Percentiles rank a stretch among this genome's conserved stretches.
Conservation (phyloP, 768 basidiomycete genomes). For the Solioccasus polychromus region DNA sequence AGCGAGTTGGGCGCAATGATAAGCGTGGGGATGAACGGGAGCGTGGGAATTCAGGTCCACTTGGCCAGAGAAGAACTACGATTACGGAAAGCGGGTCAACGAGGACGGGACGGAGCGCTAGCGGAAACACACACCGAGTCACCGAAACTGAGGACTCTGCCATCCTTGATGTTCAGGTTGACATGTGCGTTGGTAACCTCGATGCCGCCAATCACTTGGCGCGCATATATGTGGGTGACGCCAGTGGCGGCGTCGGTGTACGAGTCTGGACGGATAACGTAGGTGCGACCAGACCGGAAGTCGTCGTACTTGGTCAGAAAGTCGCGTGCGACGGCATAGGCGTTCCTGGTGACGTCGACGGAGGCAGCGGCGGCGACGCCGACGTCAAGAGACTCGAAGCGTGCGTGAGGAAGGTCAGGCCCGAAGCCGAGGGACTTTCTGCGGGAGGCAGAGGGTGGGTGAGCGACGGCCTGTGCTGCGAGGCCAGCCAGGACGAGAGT, state of each 20-base stretch:
- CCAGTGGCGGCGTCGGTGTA: constrained; percentile 85
- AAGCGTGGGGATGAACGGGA: constrained; percentile 46
- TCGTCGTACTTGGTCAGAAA: constrained; percentile 49
- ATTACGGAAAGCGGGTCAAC: constrained; percentile 7
- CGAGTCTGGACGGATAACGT: constrained; percentile 73
- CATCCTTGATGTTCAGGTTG: constrained; percentile 89
- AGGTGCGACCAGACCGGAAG: constrained; percentile 37
- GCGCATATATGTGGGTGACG: constrained; percentile 86
- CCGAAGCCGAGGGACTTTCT: constrained; percentile 94
- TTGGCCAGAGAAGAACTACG: constrained; percentile 74
- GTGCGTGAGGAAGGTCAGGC: constrained; percentile 70
- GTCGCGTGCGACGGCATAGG: constrained; percentile 57
- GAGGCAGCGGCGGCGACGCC: constrained; percentile 36
- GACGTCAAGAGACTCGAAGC: constrained; percentile 50
- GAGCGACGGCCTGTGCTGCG: constrained; percentile 53
- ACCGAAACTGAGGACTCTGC: constrained; percentile 80
- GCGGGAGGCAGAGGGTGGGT: constrained; percentile 25
- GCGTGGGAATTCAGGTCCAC: constrained; percentile 29
- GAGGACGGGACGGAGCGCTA: constrained; percentile 1
- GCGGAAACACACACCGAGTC: constrained; percentile 61
- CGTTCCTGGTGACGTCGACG: constrained; percentile 41
- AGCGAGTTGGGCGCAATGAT: constrained; percentile 49
- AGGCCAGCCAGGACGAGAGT: constrained; percentile 59
- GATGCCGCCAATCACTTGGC: constrained; percentile 80
- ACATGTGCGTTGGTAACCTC: constrained; percentile 90